These are phyloP conservation scores for Allantophomopsis lycopodina DNA, from an alignment of 2,329 filamentous ascomycete species.

Conservation along the genomic window DNA sequence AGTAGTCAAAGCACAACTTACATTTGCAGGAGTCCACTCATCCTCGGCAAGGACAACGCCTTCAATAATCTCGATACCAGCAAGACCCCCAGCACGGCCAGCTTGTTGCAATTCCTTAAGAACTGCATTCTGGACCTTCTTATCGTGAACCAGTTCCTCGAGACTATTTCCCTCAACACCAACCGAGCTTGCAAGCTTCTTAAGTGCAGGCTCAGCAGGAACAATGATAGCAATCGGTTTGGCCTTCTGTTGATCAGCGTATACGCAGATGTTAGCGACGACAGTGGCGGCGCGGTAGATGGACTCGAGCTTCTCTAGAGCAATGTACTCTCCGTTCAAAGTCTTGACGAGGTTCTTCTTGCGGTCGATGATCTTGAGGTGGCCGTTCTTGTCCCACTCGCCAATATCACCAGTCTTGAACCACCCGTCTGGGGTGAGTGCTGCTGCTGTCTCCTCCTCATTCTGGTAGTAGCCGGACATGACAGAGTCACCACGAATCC, in stretches of 20 bases:
- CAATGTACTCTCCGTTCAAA: constrained; percentile 89
- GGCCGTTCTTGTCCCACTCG: constrained; percentile 68
- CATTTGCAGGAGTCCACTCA: constrained; percentile 77
- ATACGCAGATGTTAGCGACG: constrained; percentile 78
- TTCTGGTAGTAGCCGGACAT: constrained; percentile 73
- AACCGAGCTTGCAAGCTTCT: constrained; percentile 41
- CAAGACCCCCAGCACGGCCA: constrained; percentile 53
- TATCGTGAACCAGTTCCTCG: constrained; percentile 52
- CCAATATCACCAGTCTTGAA: constrained; percentile 96
- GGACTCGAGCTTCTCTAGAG: constrained; percentile 88
- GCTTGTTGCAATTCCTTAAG: constrained; percentile 54
- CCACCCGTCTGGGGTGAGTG: constrained; percentile 77
- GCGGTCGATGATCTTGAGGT: constrained; percentile 80
- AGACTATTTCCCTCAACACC: constrained; percentile 49
- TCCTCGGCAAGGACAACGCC: constrained; percentile 71
- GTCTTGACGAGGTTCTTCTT: constrained; percentile 99
- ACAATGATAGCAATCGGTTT: constrained; percentile 75
- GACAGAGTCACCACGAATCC: constrained; percentile 68
- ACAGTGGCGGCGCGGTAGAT: constrained; percentile 71
- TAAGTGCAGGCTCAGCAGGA: constrained; percentile 49
- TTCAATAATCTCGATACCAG: constrained; percentile 59
- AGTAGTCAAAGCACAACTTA: constrained; percentile 33
- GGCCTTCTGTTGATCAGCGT: constrained; percentile 60
- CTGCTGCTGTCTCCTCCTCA: constrained; percentile 67
- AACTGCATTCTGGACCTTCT: constrained; percentile 46